Evolutionary conservation across 1,139 yeast species (phyloP).

Genomic region (Petasospora rhodanensis): DNA sequence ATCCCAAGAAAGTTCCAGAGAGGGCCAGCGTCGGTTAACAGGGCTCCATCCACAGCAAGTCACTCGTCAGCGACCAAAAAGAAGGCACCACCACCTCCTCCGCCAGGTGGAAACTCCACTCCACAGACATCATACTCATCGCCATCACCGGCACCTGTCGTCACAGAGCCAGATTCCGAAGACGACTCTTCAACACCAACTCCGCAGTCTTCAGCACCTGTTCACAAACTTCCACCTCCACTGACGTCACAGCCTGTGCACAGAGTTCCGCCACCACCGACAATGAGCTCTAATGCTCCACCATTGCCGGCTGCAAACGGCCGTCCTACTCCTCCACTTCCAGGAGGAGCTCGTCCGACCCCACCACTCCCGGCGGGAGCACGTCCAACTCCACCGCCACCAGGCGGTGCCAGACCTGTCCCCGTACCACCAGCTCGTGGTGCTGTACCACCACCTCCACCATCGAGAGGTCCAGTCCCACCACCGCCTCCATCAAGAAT

Average conservation of each 20-base stretch:
- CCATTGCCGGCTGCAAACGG: slow-evolving; percentile 12
- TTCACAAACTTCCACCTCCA: slow-evolving; percentile 24
- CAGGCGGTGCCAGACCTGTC: slow-evolving; percentile 16
- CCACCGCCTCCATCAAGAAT: slow-evolving; percentile 24
- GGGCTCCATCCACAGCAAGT: slow-evolving; percentile 4
- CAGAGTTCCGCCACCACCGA: slow-evolving; percentile 18
- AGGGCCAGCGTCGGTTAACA: slow-evolving; percentile 1
- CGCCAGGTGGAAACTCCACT: slow-evolving; percentile 23
- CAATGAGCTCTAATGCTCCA: slow-evolving; percentile 9
- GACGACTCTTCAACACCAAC: slow-evolving; percentile 17
- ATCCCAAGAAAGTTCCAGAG: slow-evolving; percentile 57
- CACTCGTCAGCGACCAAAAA: slow-evolving; percentile 29
- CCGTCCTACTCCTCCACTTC: slow-evolving; percentile 31
- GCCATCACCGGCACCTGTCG: slow-evolving; percentile 1
- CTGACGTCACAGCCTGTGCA: slow-evolving; percentile 9
- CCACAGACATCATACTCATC: slow-evolving; percentile 6
- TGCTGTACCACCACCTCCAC: slow-evolving; percentile 25
- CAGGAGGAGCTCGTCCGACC: slow-evolving; percentile 23
- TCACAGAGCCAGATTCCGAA: slow-evolving; percentile 3
- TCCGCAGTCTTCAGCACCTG: slow-evolving; percentile 11
- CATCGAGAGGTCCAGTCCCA: slow-evolving; percentile 24
- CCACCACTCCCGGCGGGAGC: slow-evolving; percentile 25
- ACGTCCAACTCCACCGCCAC: slow-evolving; percentile 22
- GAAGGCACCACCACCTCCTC: slow-evolving; percentile 51
- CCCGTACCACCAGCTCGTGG: slow-evolving; percentile 30